Base-by-base conservation (phyloP, 176 grass and related monocot species). In the Musa beccarii region DNA sequence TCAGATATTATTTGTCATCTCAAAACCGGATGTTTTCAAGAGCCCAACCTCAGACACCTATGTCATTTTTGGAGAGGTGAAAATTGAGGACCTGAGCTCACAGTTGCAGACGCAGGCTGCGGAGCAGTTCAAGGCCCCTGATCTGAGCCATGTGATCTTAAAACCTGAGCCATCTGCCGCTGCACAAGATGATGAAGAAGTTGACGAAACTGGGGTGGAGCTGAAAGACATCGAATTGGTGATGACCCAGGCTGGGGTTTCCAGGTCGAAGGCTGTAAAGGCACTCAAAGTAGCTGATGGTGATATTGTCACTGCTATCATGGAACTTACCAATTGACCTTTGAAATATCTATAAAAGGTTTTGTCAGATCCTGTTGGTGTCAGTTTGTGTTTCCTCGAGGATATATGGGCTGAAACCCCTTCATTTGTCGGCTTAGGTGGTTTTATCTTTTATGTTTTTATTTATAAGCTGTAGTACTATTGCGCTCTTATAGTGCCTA, bases 1-100 rank as follows among this genome's bases (percentile, higher is more conserved):
- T 21, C 68, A 70, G 68, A 51, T 70, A 51, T 21, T 70, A n/a
- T 51, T 70, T 70, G 68, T 51, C 68, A 70, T 70, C 34, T 70
- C 68, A 11, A 70, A 51, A 17, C 68, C 68, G 2, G 68, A 70
- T 51, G 68, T 70, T 51, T 70, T 51, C 68, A 70, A 70, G 16
- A 51, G 43, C 21, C 68, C 68, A 51, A 70, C 68, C n/a, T 51
- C 34, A 8, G 68, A 70, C 34, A 70, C 68, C 49, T 70, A 70
- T 21, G 43, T 70, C 2, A 17, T 70, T 13, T 70, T 70, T 11
- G 68, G 68, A 70, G 68, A 70, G 16, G 68, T 49, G 0, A 70
- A 70, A 17, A 70, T 70, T 51, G 43, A 70, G 43, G 43, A 70
- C 34, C 67, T 69, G 19, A 69, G 67, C 67, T 69, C 67, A 10